Base-by-base conservation (phyloP, 495 filamentous ascomycete species). In the Tuber aestivum region DNA sequence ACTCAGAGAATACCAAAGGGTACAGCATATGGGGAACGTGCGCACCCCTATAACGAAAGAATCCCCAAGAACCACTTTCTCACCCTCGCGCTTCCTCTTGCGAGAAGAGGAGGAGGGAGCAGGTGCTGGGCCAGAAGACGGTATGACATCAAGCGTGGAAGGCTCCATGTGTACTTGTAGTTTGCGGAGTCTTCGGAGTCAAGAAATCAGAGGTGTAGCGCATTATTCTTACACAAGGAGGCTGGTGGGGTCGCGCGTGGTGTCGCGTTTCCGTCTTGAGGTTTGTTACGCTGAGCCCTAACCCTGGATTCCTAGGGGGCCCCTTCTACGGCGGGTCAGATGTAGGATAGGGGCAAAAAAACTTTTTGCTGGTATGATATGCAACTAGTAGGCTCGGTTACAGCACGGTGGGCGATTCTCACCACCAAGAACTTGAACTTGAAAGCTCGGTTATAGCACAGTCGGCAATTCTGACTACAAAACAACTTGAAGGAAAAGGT, bases 31-130 rank as follows among this genome's bases (percentile, higher is more conserved):
- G 72, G 73, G 70, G 35, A 42, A 50, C 41, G 48, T 65, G 45
- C 72, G 44, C 77, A 81, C 79, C 75, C 80, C 76, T 27, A 81
- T 78, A 27, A 81, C 50, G n/a, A 81, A 81, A 75, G 79, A 74
- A 70, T 75, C 74, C 21, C 77, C 80, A 38, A 80, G 76, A 12
- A 78, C 71, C 8, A 71, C 75, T 73, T 73, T 77, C 48, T 73
- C 77, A 35, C 77, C 79, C 56, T 74, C 82, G 35, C 76, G 78
- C 76, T 83, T 79, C 70, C 78, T 80, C 61, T 83, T 81, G 42
- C 78, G 78, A 42, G 45, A 76, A 45, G 45, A 73, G 41, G 45
- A 73, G 41, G 77, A 80, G 4, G 75, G 41, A 70, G 75, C 56
- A 45, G 81, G 38, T 27, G 42, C 73, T 27, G 70, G n/a, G 40